A percentile compares a stretch with the other conserved stretches of the same genome.
These are phyloP conservation scores for Oryza coarctata DNA, from an alignment of 176 grass and related monocot genomes.

Conservation along the genomic window DNA sequence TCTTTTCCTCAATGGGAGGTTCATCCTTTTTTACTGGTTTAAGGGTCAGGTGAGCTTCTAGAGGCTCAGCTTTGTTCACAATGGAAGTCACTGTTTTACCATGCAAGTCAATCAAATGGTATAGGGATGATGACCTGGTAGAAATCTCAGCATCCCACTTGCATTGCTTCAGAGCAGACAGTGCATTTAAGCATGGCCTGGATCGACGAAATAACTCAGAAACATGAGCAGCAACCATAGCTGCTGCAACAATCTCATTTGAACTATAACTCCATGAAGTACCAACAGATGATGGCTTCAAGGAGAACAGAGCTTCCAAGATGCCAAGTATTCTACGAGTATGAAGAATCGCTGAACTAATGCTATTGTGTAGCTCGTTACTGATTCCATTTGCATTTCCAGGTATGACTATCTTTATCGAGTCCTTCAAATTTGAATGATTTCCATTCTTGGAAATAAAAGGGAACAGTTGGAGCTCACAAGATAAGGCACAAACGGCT, in stretches of 20 bases:
- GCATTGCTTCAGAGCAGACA: constrained; percentile 76
- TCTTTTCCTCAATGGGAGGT: constrained; percentile 43
- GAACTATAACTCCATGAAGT: constrained; percentile 99
- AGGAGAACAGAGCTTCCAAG: constrained; percentile 96
- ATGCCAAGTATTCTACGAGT: constrained; percentile 92
- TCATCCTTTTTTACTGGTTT: constrained; percentile 55
- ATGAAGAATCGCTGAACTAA: constrained; percentile 80
- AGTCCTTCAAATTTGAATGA: constrained; percentile 55
- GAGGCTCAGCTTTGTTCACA: constrained; percentile 95
- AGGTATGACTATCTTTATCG: constrained; percentile 51
- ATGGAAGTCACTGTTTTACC: constrained; percentile 96
- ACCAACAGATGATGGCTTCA: constrained; percentile 98
- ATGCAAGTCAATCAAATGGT: constrained; percentile 96
- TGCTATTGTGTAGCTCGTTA: constrained; percentile 68
- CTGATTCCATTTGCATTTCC: constrained; percentile 66
- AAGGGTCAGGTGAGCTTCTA: constrained; percentile 71
- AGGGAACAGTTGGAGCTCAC: constrained; percentile 91
- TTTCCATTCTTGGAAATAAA: constrained; percentile 71
- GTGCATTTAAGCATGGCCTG: constrained; percentile 85
- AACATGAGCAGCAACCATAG: constrained; percentile 99
- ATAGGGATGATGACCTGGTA: constrained; percentile 84
- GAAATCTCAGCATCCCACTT: constrained; percentile 93
- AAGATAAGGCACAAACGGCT: constrained; percentile 90
- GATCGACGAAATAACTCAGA: constrained; percentile 91
- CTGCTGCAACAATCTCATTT: constrained; percentile 97